Evolutionary conservation across 257 asterid genomes (phyloP).

Genomic region (Catharanthus roseus): DNA sequence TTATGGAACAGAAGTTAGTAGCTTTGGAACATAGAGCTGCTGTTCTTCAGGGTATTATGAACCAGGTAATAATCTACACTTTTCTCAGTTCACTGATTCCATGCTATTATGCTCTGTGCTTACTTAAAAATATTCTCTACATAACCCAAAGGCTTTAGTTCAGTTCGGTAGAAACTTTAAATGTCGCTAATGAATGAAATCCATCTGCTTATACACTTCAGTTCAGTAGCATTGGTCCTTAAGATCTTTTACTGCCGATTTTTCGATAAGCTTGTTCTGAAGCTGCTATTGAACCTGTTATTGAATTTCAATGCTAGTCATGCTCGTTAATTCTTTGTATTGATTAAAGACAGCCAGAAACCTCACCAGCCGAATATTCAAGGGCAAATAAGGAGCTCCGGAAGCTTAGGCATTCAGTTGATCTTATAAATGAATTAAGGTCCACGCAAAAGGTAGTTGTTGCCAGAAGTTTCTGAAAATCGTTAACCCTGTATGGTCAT

Average conservation of each 20-base stretch:
- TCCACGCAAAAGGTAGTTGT: slow-evolving; percentile 60
- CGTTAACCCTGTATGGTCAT: not conserved
- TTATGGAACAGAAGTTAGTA: slow-evolving; percentile 68
- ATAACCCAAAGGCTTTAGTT: slow-evolving; percentile 1
- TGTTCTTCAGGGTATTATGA: slow-evolving; percentile 47
- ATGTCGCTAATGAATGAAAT: not conserved
- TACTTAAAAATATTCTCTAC: slow-evolving; percentile 18
- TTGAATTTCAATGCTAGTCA: not conserved
- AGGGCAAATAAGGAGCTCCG: slow-evolving; percentile 79
- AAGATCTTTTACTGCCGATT: not conserved
- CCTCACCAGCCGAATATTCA: slow-evolving; percentile 63
- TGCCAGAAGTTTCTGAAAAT: not conserved
- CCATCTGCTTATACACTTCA: not conserved
- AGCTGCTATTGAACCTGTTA: not conserved
- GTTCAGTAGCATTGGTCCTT: not conserved
- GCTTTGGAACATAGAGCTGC: slow-evolving; percentile 59
- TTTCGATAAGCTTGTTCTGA: not conserved
- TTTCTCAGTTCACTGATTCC: not conserved
- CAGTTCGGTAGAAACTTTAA: not conserved
- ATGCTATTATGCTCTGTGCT: not conserved
- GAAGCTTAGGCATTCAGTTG: slow-evolving; percentile 57
- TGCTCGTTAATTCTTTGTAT: slow-evolving; percentile 12
- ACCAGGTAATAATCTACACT: slow-evolving; percentile 39
- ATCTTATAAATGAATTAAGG: slow-evolving; percentile 57
- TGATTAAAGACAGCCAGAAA: slow-evolving; percentile 66